Percentiles rank a stretch among this genome's conserved stretches.
These are phyloP conservation scores for Suhomyces wounanorum DNA, from an alignment of 1,139 yeast genomes.

Conservation along the genomic window DNA sequence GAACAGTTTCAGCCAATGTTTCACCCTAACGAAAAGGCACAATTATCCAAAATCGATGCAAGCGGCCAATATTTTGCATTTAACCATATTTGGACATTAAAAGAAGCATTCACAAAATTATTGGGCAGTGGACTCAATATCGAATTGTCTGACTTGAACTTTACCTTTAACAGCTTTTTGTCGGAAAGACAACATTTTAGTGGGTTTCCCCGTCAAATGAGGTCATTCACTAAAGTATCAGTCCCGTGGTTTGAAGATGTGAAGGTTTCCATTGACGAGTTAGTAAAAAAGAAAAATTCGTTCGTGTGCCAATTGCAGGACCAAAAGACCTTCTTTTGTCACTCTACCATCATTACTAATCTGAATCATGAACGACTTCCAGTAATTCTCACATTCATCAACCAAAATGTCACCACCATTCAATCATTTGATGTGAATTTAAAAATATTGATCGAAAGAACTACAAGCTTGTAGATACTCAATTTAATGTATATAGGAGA, in stretches of 20 bases:
- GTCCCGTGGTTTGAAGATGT: constrained; percentile 1
- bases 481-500: too few relatives aligned
- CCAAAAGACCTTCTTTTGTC: constrained; percentile 20
- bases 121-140: constrained; percentile 63
- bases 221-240: background rate
- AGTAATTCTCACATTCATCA: constrained; percentile 30
- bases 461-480: background rate
- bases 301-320: constrained; percentile 13
- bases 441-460: constrained; percentile 1
- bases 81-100: constrained; percentile 70
- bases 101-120: constrained; percentile 67
- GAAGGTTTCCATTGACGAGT: constrained; percentile 2
- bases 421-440: constrained; percentile 6
- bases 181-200: background rate
- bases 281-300: constrained; percentile 2
- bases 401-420: constrained; percentile 15
- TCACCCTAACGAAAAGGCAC: constrained; percentile 38
- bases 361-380: constrained; percentile 20
- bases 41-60: constrained; percentile 23
- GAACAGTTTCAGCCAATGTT: constrained; percentile 54
- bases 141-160: constrained; percentile 37
- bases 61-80: constrained; percentile 32
- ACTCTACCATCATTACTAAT: constrained; percentile 19
- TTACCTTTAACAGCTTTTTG: constrained; percentile 7
- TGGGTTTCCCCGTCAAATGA: background rate